Evolutionary conservation across 2,329 filamentous ascomycete species (phyloP).

Genomic region (Hymenoscyphus occultus): DNA sequence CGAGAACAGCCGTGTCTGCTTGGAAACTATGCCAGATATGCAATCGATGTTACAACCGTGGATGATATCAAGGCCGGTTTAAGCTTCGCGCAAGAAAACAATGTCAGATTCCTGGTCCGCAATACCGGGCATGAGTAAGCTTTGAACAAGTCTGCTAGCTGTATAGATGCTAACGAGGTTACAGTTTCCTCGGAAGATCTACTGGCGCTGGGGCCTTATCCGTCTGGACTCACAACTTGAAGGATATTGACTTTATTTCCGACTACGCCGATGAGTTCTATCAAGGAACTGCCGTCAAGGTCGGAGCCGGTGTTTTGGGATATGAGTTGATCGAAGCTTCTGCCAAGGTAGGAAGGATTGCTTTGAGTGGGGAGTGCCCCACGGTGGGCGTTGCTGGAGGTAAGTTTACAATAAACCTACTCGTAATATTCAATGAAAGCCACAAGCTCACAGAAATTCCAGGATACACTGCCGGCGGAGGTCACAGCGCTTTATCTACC

Average conservation of each 20-base stretch:
- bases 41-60: conserved; percentile 29
- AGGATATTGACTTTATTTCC: conserved; percentile 42
- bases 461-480: conserved; percentile 53
- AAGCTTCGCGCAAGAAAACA: conserved; percentile 38
- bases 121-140: conserved; percentile 55
- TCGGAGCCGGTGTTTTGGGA: conserved; percentile 53
- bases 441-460: too few relatives aligned
- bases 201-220: conserved; percentile 58
- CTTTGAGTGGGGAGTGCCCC: too few relatives aligned
- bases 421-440: too few relatives aligned
- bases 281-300: conserved; percentile 48
- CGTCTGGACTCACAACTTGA: conserved; percentile 56
- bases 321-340: conserved; percentile 45
- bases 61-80: conserved; percentile 36
- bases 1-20: conserved; percentile 39
- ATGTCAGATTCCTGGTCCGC: conserved; percentile 47
- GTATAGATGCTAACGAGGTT: conserved; percentile 5
- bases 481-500: neutral
- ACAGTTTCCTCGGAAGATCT: conserved; percentile 51
- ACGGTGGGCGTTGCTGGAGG: too few relatives aligned
- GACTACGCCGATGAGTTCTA: conserved; percentile 44
- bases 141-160: neutral
- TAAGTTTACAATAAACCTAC: too few relatives aligned
- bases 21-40: conserved; percentile 39
- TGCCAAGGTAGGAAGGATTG: too few relatives aligned